Conservation (phyloP, 73 alveolate species). For the Stentor roeselii region DNA sequence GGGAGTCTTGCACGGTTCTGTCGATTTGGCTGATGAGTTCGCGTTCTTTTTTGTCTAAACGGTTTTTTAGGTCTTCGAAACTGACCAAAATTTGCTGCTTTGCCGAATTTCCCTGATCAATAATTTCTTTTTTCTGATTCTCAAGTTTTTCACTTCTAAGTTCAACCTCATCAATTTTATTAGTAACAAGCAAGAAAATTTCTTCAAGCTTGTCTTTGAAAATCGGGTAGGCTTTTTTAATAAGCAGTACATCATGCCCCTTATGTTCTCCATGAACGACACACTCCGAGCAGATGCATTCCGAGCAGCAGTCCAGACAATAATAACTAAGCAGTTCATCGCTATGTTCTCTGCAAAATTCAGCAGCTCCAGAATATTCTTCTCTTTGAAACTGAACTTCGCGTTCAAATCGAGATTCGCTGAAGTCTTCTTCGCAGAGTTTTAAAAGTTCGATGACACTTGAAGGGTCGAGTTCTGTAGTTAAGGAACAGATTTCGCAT, state of each 20-base stretch:
- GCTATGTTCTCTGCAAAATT: slow-evolving; percentile 69
- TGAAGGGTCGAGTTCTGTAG: slow-evolving; percentile 79
- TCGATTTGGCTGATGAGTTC: slow-evolving; percentile 64
- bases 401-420: not conserved
- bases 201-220: slow-evolving; percentile 67
- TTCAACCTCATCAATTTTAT: slow-evolving; percentile 57
- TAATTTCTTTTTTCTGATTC: slow-evolving; percentile 59
- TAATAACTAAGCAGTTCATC: slow-evolving; percentile 74
- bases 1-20: slow-evolving; percentile 39
- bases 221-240: slow-evolving; percentile 74
- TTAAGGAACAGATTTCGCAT: slow-evolving; percentile 69
- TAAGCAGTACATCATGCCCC: slow-evolving; percentile 70
- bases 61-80: slow-evolving; percentile 61
- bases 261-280: slow-evolving; percentile 84
- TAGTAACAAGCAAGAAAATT: slow-evolving; percentile 30
- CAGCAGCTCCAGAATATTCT: slow-evolving; percentile 36
- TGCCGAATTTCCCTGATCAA: slow-evolving; percentile 43
- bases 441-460: slow-evolving; percentile 72
- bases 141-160: slow-evolving; percentile 46
- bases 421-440: slow-evolving; percentile 12
- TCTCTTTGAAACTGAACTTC: slow-evolving; percentile 1
- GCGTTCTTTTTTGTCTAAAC: slow-evolving; percentile 72
- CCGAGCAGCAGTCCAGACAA: slow-evolving; percentile 76
- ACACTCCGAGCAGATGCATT: slow-evolving; percentile 81
- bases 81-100: slow-evolving; percentile 55